These are phyloP conservation scores for Nakaseomyces sp. DNA, from an alignment of 1,139 yeast genomes.

Conservation along the genomic window DNA sequence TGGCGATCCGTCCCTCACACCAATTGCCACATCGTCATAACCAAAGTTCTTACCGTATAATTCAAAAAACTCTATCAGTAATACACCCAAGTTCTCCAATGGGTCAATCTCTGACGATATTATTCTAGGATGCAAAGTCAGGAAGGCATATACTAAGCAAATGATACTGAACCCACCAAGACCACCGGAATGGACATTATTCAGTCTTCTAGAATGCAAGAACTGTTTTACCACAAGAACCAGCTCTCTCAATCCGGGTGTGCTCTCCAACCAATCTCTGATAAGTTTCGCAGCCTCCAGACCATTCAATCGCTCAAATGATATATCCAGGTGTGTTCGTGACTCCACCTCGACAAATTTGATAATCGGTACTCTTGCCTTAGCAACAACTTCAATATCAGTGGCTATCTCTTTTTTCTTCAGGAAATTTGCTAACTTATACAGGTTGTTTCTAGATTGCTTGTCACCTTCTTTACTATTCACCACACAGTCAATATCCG, in stretches of 20 bases:
- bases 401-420: constrained; percentile 56
- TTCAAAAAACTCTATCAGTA: constrained; percentile 88
- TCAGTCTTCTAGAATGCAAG: constrained; percentile 65
- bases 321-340: constrained; percentile 74
- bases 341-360: constrained; percentile 75
- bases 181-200: constrained; percentile 94
- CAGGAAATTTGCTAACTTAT: constrained; percentile 65
- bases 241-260: constrained; percentile 78
- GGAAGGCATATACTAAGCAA: constrained; percentile 75
- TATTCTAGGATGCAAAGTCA: constrained; percentile 72
- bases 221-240: constrained; percentile 84
- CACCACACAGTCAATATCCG: constrained; percentile 93
- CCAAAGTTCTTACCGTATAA: constrained; percentile 90
- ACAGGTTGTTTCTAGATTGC: constrained; percentile 59
- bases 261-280: constrained; percentile 59
- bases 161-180: constrained; percentile 92
- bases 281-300: constrained; percentile 76
- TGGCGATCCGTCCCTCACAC: constrained; percentile 46
- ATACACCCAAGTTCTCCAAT: constrained; percentile 71
- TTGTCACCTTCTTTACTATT: constrained; percentile 56
- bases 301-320: constrained; percentile 86
- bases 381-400: constrained; percentile 78
- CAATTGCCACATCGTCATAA: constrained; percentile 66
- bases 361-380: constrained; percentile 91
- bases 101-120: constrained; percentile 60